A percentile compares a stretch with the other conserved stretches of the same genome.
These are phyloP conservation scores for Fusarium virguliforme DNA, from an alignment of 2,329 filamentous ascomycete genomes.

Conservation along the genomic window DNA sequence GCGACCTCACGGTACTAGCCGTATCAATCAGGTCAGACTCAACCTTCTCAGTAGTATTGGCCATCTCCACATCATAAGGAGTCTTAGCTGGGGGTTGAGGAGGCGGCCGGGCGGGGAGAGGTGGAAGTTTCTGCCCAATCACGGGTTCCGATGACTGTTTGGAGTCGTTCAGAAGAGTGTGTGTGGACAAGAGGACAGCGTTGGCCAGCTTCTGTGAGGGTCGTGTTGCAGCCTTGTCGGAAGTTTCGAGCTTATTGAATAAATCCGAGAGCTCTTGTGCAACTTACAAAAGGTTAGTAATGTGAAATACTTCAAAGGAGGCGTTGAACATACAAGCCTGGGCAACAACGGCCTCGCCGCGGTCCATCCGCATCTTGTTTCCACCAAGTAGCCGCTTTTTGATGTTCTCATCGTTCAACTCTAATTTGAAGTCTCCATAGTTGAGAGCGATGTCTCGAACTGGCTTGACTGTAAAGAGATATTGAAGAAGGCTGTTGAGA, in stretches of 20 bases:
- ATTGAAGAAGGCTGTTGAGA: constrained; percentile 95
- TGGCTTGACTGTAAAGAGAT: constrained; percentile 90
- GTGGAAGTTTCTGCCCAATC: constrained; percentile 59
- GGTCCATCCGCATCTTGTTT: constrained; percentile 65
- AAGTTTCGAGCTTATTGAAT: constrained; percentile 79
- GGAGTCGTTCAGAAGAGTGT: constrained; percentile 55
- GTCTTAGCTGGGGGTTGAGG: constrained; percentile 56
- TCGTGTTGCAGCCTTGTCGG: constrained; percentile 73
- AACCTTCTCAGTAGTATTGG: constrained; percentile 54
- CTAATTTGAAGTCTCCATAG: constrained; percentile 80
- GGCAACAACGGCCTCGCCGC: constrained; percentile 74
- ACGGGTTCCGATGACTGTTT: constrained; percentile 50
- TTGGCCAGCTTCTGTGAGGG: constrained; percentile 86
- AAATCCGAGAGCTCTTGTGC: constrained; percentile 79
- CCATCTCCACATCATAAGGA: constrained; percentile 56
- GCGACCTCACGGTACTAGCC: constrained; percentile 66
- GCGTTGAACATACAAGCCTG: constrained; percentile 79
- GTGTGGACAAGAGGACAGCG: constrained; percentile 77
- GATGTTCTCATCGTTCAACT: constrained; percentile 75
- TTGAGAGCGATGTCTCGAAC: constrained; percentile 86
- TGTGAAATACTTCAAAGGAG: no score
- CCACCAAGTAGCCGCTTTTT: constrained; percentile 82
- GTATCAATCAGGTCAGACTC: constrained; percentile 56
- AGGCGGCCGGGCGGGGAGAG: constrained; percentile 66
- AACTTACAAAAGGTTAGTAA: constrained; percentile 67